phyloP scores from a whole-genome alignment of 257 asterid genomes.

The Petrea volubilis region DNA sequence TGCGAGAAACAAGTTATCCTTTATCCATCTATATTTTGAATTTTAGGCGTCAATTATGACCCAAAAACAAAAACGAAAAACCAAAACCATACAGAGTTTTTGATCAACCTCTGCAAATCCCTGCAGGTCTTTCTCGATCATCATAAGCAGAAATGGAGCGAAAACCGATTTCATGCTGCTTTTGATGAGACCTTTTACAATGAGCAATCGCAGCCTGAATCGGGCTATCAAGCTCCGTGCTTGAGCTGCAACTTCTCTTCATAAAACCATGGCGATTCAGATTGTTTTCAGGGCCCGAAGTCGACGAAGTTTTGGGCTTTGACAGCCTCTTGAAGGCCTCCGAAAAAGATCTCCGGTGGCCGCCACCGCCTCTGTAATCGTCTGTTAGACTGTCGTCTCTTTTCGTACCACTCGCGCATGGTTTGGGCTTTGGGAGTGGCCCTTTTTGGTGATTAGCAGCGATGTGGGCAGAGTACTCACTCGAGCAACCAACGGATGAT shows the following conservation, averaged over 20 bases:
- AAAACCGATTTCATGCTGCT: conserved; percentile 45
- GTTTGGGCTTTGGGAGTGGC: conserved; percentile 30
- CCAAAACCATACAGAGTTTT: background rate
- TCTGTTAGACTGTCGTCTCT: conserved; percentile 28
- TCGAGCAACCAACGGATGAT: conserved; percentile 54
- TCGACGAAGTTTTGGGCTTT: conserved; percentile 36
- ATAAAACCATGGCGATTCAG: conserved; percentile 33
- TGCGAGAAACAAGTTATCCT: no score
- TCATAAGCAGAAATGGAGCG: conserved; percentile 46
- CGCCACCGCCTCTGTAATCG: conserved; percentile 5
- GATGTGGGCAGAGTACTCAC: conserved; percentile 29
- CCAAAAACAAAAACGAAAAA: background rate
- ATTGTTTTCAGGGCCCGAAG: conserved; percentile 36
- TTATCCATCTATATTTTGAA: background rate
- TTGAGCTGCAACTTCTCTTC: conserved; percentile 47
- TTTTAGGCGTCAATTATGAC: conserved; percentile 1
- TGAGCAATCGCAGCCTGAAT: conserved; percentile 95
- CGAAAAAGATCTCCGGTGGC: conserved; percentile 81
- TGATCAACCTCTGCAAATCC: conserved; percentile 44
- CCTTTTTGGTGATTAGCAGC: conserved; percentile 21
- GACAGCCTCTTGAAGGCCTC: conserved; percentile 65
- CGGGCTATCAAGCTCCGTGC: conserved; percentile 66
- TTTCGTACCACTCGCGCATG: background rate
- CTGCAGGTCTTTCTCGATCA: conserved; percentile 50
- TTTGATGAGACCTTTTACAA: conserved; percentile 72